Percentiles rank a stretch among this genome's conserved stretches.
Conservation (phyloP, 2,329 filamentous ascomycete species). For the Aspergillus ochraceoroseus region DNA sequence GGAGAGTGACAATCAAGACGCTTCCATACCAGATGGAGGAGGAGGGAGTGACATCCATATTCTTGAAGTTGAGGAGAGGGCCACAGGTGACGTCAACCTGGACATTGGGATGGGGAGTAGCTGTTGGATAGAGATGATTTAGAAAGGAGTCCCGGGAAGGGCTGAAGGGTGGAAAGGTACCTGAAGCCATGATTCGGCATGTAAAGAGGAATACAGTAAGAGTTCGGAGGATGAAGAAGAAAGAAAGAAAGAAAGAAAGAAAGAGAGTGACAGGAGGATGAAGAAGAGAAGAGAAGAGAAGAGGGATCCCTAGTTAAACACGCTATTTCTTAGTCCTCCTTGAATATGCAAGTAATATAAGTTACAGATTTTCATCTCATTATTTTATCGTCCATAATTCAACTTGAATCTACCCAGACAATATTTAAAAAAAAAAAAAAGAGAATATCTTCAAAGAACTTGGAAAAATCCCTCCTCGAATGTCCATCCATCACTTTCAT, state of each 20-base stretch:
- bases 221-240: constrained; percentile 4
- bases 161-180: no score
- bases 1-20: constrained; percentile 73
- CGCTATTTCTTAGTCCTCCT: no score
- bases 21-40: constrained; percentile 68
- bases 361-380: no score
- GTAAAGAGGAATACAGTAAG: not conserved
- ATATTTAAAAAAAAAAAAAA: not conserved
- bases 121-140: not conserved
- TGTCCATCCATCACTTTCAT: no score
- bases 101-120: constrained; percentile 17
- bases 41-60: constrained; percentile 38
- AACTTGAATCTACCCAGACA: no score
- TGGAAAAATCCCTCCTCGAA: not conserved
- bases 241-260: not conserved
- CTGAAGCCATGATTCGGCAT: no score
- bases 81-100: constrained; percentile 44
- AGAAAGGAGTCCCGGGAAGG: not conserved
- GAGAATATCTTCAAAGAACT: not conserved
- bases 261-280: not conserved
- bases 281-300: not conserved
- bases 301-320: no score
- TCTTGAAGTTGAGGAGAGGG: constrained; percentile 48
- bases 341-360: no score
- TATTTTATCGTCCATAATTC: no score